phyloP scores from a whole-genome alignment of 768 basidiomycete genomes.

The Boletus speciosus region DNA sequence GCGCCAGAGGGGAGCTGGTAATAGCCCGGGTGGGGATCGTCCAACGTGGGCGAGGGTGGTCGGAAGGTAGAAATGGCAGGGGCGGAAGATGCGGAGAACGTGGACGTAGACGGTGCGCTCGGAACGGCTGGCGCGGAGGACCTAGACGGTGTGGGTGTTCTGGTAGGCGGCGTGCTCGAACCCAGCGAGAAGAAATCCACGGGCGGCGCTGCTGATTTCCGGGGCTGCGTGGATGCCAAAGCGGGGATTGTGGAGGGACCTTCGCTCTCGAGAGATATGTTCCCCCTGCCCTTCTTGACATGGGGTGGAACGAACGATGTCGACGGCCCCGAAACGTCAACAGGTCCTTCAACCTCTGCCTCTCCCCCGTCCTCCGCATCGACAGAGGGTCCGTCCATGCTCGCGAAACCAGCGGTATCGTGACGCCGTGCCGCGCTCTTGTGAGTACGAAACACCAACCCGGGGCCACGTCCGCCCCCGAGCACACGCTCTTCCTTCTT shows the following conservation, averaged over 20 bases:
- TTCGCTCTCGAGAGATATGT: constrained; percentile 50
- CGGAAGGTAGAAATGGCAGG: constrained; percentile 64
- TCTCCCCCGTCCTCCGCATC: constrained; percentile 17
- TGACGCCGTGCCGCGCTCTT: constrained; percentile 7
- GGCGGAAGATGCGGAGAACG: constrained; percentile 59
- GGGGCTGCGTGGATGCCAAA: constrained; percentile 7
- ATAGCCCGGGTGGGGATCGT: constrained; percentile 83
- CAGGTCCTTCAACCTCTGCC: neutral
- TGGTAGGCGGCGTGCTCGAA: constrained; percentile 17
- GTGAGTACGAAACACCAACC: constrained; percentile 54
- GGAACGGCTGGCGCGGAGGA: constrained; percentile 7
- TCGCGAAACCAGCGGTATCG: constrained; percentile 17
- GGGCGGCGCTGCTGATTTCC: constrained; percentile 32
- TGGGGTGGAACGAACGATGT: constrained; percentile 58
- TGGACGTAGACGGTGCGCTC: constrained; percentile 58
- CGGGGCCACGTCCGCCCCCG: constrained; percentile 59
- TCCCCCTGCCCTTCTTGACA: constrained; percentile 55
- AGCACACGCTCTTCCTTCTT: constrained; percentile 51
- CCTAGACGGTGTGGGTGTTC: neutral
- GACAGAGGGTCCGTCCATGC: constrained; percentile 19
- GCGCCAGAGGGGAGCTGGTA: constrained; percentile 78
- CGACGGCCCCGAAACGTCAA: constrained; percentile 19
- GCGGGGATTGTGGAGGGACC: constrained; percentile 8
- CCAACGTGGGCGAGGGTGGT: constrained; percentile 69
- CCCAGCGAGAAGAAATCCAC: constrained; percentile 72